phyloP scores from a whole-genome alignment of 108 stramenopile genomes.

The Pelagomonas calceolata region DNA sequence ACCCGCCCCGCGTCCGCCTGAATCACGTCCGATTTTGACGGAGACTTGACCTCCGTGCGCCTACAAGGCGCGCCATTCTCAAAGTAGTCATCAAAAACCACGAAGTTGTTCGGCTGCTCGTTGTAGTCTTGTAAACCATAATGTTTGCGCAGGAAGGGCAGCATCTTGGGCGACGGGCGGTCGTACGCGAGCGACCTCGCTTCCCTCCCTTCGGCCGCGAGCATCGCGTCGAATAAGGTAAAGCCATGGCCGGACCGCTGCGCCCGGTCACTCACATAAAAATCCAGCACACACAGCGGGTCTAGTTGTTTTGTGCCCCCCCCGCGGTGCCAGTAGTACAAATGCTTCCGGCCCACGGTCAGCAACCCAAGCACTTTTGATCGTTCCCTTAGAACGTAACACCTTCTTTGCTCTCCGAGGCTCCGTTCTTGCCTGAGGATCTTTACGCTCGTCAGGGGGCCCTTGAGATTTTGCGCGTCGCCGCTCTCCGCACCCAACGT shows the following conservation, averaged over 20 bases:
- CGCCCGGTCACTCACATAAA: conserved; percentile 1
- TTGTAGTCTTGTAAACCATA: conserved; percentile 23
- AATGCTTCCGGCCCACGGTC: not conserved
- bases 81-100: conserved; percentile 28
- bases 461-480: conserved; percentile 1
- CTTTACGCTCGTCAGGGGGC: not conserved
- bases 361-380: not conserved
- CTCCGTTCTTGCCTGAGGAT: not conserved
- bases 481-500: not conserved
- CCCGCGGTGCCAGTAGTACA: not conserved
- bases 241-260: conserved; percentile 4
- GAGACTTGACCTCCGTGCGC: too few relatives aligned
- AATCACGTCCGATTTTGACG: too few relatives aligned
- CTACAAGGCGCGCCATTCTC: too few relatives aligned
- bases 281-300: conserved; percentile 8
- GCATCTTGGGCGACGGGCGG: conserved; percentile 31
- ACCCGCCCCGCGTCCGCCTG: too few relatives aligned
- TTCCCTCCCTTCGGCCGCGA: not conserved
- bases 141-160: conserved; percentile 29
- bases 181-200: conserved; percentile 24
- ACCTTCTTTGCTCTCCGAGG: not conserved
- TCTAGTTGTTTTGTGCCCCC: not conserved
- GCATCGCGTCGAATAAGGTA: conserved; percentile 6
- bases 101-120: conserved; percentile 37
- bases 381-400: not conserved